These are phyloP conservation scores for Fistulinella staudtii DNA, from an alignment of 1,284 basidiomycete species.

Conservation along the genomic window DNA sequence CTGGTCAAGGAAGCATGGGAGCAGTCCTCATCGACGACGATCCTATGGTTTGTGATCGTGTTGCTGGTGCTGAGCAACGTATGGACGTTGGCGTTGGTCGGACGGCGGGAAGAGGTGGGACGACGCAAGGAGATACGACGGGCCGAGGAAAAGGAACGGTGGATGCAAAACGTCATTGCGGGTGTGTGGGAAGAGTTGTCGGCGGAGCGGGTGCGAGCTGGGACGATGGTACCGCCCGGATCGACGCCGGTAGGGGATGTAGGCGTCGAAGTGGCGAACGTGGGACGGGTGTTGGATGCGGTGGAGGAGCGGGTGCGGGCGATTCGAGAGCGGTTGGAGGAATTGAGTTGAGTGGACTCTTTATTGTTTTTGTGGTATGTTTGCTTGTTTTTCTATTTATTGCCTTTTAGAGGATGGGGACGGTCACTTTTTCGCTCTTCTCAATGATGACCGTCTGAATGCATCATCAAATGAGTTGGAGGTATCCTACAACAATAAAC, in stretches of 20 bases:
- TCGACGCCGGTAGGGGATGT: conserved; percentile 31
- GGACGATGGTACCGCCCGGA: conserved; percentile 14
- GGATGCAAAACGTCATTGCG: conserved; percentile 66
- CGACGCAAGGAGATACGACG: conserved; percentile 56
- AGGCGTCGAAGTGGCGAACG: conserved; percentile 47
- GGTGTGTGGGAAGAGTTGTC: conserved; percentile 68
- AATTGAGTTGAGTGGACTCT: conserved; percentile 17
- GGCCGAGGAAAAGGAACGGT: conserved; percentile 66
- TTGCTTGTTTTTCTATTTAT: neutral
- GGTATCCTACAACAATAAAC: too few species aligned
- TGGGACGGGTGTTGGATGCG: conserved; percentile 50
- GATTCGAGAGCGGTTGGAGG: conserved; percentile 38
- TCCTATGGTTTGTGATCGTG: conserved; percentile 70
- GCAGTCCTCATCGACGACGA: conserved; percentile 61
- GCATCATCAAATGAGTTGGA: too few species aligned
- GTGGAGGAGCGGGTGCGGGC: conserved; percentile 51
- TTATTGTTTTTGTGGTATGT: neutral
- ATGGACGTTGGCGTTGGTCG: conserved; percentile 63
- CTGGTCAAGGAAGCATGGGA: conserved; percentile 74
- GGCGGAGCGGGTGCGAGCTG: conserved; percentile 27
- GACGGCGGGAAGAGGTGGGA: conserved; percentile 51
- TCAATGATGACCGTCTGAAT: too few species aligned
- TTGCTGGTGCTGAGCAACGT: conserved; percentile 73
- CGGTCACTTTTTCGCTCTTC: too few species aligned
- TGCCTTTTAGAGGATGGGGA: too few species aligned